phyloP scores from a whole-genome alignment of 371 early-diverging fungal genomes.

The Mortierella sp. region DNA sequence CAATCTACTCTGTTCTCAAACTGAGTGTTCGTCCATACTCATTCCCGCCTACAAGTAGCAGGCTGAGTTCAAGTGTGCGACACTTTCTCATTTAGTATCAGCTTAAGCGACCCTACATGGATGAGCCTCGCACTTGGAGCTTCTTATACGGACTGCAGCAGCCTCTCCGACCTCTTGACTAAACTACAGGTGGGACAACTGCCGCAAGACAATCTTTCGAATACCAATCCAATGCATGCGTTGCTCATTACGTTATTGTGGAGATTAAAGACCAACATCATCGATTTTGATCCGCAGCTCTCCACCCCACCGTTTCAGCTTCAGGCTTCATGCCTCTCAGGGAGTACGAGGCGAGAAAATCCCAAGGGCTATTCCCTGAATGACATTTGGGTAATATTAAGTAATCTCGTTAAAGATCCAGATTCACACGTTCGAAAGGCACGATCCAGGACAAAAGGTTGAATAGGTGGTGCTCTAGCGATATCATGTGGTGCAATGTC shows the following conservation, averaged over 20 bases:
- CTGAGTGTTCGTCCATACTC: no score
- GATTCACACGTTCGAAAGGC: constrained; percentile 68
- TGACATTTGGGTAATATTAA: constrained; percentile 59
- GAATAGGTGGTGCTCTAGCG: no score
- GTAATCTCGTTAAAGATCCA: constrained; percentile 62
- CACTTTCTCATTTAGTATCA: constrained; percentile 55
- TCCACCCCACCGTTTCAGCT: constrained; percentile 54
- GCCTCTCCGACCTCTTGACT: neutral
- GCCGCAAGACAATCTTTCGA: constrained; percentile 27
- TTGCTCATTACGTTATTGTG: constrained; percentile 44
- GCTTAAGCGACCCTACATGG: constrained; percentile 39
- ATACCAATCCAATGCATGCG: constrained; percentile 30
- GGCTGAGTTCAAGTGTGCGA: constrained; percentile 57
- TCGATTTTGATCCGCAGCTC: constrained; percentile 59
- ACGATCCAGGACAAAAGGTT: constrained; percentile 3
- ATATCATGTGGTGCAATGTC: no score
- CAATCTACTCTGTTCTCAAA: no score
- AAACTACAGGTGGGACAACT: constrained; percentile 39
- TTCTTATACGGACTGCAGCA: neutral
- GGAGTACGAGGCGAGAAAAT: neutral
- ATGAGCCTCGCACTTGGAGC: neutral
- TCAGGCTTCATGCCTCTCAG: neutral
- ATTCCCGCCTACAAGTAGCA: constrained; percentile 27
- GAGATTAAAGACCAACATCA: constrained; percentile 63
- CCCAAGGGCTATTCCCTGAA: constrained; percentile 28